Evolutionary conservation across 495 filamentous ascomycete species (phyloP).

Genomic region (Neurospora pannonica): DNA sequence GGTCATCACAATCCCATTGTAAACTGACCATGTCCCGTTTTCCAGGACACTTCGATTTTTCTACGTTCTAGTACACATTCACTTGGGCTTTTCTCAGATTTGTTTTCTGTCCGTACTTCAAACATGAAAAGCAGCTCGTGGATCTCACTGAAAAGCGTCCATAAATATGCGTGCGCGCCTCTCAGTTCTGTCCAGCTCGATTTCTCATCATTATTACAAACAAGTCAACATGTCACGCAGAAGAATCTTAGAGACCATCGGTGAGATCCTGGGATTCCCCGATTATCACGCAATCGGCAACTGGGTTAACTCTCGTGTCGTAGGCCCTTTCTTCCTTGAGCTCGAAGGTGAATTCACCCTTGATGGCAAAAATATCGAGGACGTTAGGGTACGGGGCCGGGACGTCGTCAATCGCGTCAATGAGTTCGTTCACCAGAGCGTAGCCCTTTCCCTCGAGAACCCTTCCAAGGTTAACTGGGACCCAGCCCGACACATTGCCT

Average conservation of each 20-base stretch:
- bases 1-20: neutral
- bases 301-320: neutral
- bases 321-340: neutral
- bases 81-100: neutral
- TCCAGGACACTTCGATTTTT: neutral
- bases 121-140: neutral
- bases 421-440: neutral
- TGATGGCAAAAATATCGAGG: neutral
- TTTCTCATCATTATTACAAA: neutral
- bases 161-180: neutral
- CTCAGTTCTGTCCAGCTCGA: neutral
- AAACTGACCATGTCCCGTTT: neutral
- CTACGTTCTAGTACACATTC: neutral
- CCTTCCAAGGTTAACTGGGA: neutral
- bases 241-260: neutral
- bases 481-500: neutral
- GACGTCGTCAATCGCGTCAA: neutral
- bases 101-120: neutral
- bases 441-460: neutral
- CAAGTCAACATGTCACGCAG: neutral
- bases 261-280: neutral
- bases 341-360: neutral
- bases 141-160: neutral
- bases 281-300: neutral
- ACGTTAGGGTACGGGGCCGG: neutral